Evolutionary conservation across 495 filamentous ascomycete species (phyloP).

Genomic region (Penicillium roqueforti): DNA sequence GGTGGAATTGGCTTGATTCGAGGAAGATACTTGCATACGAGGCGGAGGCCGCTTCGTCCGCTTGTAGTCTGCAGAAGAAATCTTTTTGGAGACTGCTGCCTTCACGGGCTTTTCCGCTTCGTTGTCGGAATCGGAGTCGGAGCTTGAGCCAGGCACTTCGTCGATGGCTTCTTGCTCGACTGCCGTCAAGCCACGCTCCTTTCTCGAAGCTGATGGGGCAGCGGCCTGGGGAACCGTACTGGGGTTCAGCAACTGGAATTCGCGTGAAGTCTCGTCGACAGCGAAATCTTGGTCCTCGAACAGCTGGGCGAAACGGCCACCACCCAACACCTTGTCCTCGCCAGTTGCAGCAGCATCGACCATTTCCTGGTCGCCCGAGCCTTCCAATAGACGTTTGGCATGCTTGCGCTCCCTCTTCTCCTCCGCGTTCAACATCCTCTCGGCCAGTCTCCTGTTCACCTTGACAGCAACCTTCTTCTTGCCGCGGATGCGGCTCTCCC

Average conservation of each 20-base stretch:
- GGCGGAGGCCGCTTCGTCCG: conserved; percentile 50
- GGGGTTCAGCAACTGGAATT: conserved; percentile 85
- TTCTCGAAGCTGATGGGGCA: conserved; percentile 16
- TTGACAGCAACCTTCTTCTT: conserved; percentile 90
- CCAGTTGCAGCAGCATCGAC: conserved; percentile 27
- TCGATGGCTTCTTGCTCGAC: conserved; percentile 62
- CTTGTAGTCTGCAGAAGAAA: conserved; percentile 53
- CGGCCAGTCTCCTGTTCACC: conserved; percentile 78
- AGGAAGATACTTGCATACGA: conserved; percentile 56
- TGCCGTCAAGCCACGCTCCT: conserved; percentile 58
- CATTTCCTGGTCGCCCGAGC: conserved; percentile 51
- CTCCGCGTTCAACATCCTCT: conserved; percentile 74
- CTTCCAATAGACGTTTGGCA: conserved; percentile 53
- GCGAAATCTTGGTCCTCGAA: conserved; percentile 93
- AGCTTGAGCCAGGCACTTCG: conserved; percentile 42
- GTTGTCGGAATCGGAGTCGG: conserved; percentile 41
- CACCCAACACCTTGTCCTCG: conserved; percentile 60
- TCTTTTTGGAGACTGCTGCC: conserved; percentile 47
- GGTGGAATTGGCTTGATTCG: conserved; percentile 36
- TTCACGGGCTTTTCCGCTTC: conserved; percentile 28
- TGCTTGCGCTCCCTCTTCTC: conserved; percentile 72
- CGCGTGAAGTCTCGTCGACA: conserved; percentile 82
- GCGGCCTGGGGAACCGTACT: conserved; percentile 51
- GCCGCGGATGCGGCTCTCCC: conserved; percentile 85
- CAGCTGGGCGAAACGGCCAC: conserved; percentile 78